These are phyloP conservation scores for Dictyophora rubrovolvata DNA, from an alignment of 768 basidiomycete genomes.

Conservation along the genomic window DNA sequence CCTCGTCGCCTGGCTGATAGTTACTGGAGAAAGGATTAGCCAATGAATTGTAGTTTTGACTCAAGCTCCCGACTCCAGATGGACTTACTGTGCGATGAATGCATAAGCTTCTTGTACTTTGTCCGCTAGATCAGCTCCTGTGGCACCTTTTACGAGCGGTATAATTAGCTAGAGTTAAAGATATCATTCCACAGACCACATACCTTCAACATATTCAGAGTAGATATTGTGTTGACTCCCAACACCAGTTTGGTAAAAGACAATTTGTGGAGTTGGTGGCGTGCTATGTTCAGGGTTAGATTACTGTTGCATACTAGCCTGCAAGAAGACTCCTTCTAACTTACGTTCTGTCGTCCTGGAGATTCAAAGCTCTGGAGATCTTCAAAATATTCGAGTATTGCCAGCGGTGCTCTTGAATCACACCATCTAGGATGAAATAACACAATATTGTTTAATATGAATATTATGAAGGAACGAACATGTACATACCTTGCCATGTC, in stretches of 20 bases:
- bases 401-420: constrained; percentile 17
- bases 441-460: no score
- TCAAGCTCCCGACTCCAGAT: no score
- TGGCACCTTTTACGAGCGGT: constrained; percentile 39
- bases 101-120: constrained; percentile 73
- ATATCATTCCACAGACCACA: constrained; percentile 31
- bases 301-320: background rate
- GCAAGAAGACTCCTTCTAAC: constrained; percentile 5
- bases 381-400: constrained; percentile 15
- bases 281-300: constrained; percentile 15
- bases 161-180: constrained; percentile 14
- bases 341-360: constrained; percentile 22
- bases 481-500: constrained; percentile 29
- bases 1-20: constrained; percentile 64
- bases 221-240: constrained; percentile 48
- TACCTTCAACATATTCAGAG: constrained; percentile 52
- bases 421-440: constrained; percentile 34
- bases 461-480: background rate
- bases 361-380: constrained; percentile 22
- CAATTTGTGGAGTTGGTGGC: constrained; percentile 23
- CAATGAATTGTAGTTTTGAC: background rate
- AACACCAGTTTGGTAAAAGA: constrained; percentile 55
- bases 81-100: constrained; percentile 67
- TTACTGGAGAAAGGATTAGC: constrained; percentile 34
- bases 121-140: constrained; percentile 51